phyloP scores from a whole-genome alignment of 1,284 basidiomycete species.

The Entoloma clypeatum region DNA sequence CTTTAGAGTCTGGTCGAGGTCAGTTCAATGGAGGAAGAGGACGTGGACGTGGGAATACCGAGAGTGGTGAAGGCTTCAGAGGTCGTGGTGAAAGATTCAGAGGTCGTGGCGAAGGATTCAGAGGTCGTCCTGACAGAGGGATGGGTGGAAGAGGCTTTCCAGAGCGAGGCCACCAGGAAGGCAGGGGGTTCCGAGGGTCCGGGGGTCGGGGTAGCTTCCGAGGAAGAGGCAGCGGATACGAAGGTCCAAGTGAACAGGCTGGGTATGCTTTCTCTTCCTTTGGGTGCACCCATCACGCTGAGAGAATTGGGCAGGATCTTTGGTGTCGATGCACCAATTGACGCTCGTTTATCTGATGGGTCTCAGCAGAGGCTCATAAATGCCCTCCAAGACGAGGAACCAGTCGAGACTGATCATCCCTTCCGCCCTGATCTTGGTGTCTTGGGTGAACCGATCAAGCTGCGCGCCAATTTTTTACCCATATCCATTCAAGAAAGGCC shows the following conservation, averaged over 20 bases:
- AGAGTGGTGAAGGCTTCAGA: slow-evolving; percentile 28
- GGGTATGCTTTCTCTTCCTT: slow-evolving; percentile 38
- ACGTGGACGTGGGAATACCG: slow-evolving; percentile 25
- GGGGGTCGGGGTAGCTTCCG: no score
- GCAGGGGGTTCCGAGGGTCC: no score
- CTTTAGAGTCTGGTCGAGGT: no score
- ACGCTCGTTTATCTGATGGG: slow-evolving; percentile 53
- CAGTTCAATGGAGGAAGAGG: slow-evolving; percentile 17
- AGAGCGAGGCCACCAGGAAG: no score
- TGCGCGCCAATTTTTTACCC: slow-evolving; percentile 76
- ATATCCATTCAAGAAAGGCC: slow-evolving; percentile 58
- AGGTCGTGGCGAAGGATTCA: no score
- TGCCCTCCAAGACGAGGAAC: slow-evolving; percentile 41
- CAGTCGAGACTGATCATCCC: slow-evolving; percentile 53
- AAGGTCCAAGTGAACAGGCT: slow-evolving; percentile 44
- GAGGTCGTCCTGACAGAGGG: no score
- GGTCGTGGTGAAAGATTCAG: no score
- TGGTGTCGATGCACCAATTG: slow-evolving; percentile 47
- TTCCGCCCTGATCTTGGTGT: slow-evolving; percentile 66
- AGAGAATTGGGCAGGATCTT: slow-evolving; percentile 45
- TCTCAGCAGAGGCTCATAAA: slow-evolving; percentile 56
- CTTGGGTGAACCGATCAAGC: slow-evolving; percentile 51
- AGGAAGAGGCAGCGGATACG: no score
- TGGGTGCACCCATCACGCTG: slow-evolving; percentile 8
- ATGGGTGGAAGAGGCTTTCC: no score